Conservation (phyloP, 1,284 basidiomycete genomes). For the Cryptococcus sp. region DNA sequence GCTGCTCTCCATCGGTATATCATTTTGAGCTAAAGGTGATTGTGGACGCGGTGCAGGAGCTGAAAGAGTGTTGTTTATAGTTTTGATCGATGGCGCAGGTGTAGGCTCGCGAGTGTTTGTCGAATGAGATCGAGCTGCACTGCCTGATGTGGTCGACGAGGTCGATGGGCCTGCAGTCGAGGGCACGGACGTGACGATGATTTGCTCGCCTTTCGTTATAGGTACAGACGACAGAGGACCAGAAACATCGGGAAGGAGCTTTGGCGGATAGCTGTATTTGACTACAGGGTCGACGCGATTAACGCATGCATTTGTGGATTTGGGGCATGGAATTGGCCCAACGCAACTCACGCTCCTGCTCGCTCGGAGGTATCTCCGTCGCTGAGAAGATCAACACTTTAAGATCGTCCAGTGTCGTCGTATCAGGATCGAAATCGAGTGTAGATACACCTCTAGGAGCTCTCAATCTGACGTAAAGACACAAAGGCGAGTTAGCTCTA, state of each 20-base stretch:
- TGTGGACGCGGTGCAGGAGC: conserved; percentile 27
- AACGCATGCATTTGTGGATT: background rate
- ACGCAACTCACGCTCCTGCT: conserved; percentile 68
- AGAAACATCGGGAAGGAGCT: conserved; percentile 67
- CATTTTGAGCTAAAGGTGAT: conserved; percentile 16
- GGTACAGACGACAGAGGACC: conserved; percentile 74
- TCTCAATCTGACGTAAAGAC: conserved; percentile 63
- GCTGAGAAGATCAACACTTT: conserved; percentile 67
- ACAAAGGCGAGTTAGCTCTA: conserved; percentile 3
- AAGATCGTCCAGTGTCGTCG: conserved; percentile 68
- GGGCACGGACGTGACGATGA: conserved; percentile 67
- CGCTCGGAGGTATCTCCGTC: conserved; percentile 71
- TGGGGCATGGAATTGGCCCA: background rate
- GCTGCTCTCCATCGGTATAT: conserved; percentile 24
- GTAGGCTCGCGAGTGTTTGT: conserved; percentile 6
- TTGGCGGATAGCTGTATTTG: conserved; percentile 81
- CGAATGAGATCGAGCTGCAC: background rate
- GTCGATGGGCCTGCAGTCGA: conserved; percentile 9
- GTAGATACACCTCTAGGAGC: conserved; percentile 80
- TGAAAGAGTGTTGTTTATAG: conserved; percentile 32
- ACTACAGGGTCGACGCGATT: conserved; percentile 57
- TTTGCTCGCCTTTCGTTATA: conserved; percentile 73
- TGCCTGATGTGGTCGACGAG: background rate
- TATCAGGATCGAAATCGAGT: conserved; percentile 61
- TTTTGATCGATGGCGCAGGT: conserved; percentile 37